Evolutionary conservation across 176 grass and related monocot genomes (phyloP), one percentile per base, ranked within the genome.

Genomic region (Calamus simplicifolius): DNA sequence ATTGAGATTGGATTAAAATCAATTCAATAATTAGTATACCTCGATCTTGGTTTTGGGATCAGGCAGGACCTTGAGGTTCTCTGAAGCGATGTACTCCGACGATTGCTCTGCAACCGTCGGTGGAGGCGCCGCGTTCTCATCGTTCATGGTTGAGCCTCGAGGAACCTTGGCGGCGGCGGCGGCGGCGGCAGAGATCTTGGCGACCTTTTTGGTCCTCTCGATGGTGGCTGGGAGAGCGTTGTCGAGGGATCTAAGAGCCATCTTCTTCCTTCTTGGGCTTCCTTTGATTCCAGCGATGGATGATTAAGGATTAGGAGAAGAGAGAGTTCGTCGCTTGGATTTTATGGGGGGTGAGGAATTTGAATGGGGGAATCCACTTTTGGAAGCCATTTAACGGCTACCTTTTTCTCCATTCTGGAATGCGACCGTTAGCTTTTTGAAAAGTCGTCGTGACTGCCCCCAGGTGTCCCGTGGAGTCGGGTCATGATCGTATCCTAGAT

Each of bases 231-330:
- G 88, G 49, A 92, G 73, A 48, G 75, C 78, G 60, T 98, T 98
- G 72, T 98, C 93, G 3, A 98, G 76, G 35, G 84, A 69, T 30
- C 93, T 80, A 49, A 98, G 88, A 15, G 93, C 79, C 93, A 98
- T 92, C 35, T 38, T 2, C 56, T 26, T 21, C 4, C 4, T 25
- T 26, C 13, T 5, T 10, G 17, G 0, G 49, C 10, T 25, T 62
- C 35, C 35, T 13, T 43, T 43, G 35, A 43, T 43, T 43, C 7
- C 35, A 8, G 8, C 3, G 35, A 43, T 43, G 12, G 35, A 43
- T 12, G 35, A 43, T 43, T 7, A 10, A 10, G 3, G 35, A 43
- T 23, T 23, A 23, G 21, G 21, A 23, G 21, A n/a, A n/a, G 21
- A 23, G 21, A 12, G 31, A 43, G 1, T 43, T 43, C 35, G 8